Base-by-base conservation (phyloP, 2,329 filamentous ascomycete species). In the Cercospora sp. region DNA sequence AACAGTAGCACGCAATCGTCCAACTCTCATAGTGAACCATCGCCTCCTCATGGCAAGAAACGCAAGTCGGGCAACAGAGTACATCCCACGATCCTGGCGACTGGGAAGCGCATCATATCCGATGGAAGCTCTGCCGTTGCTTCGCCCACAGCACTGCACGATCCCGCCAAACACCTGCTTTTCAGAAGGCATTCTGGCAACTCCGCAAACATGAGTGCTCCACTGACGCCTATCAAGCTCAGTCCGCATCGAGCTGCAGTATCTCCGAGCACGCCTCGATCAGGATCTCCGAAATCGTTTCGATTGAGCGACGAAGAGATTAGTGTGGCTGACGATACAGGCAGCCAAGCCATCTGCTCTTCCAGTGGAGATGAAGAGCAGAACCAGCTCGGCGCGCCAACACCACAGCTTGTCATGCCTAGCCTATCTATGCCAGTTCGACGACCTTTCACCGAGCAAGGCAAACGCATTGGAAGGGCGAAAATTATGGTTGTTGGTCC, bases 391-490 rank as follows among this genome's bases (percentile, higher is more conserved):
- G 64, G 78, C 3, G 71, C 64, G 64, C 67, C 66, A 73, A 76
- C 81, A 48, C 90, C 91, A 26, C 94, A 98, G 79, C 86, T 99
- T n/a, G 92, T 99, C 68, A 99, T 99, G 95, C 95, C 95, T 5
- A 97, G 93, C 76, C 90, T 99, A 75, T 89, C 88, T 69, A 95
- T 99, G 87, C 94, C 95, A 3, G 91, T 88, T 69, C 89, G 95
- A 60, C 87, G 93, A 62, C 94, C 94, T 0, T 98, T 98, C 78
- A 97, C 95, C 0, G 88, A 91, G n/a, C 87, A 87, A 58, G 95
- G 95, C 16, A 94, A 91, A 81, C 86, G 86, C 36, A 87, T 98
- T 78, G 94, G 94, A 1, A 90, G 92, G 74, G 83, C 98, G 64
- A 98, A 96, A 81, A 83, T 98, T n/a, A 83, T 98, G 71, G 84